Evolutionary conservation across 352 stramenopile genomes (phyloP), one percentile per base, ranked within the genome.

Genomic region (Phytophthora gonapodyides): DNA sequence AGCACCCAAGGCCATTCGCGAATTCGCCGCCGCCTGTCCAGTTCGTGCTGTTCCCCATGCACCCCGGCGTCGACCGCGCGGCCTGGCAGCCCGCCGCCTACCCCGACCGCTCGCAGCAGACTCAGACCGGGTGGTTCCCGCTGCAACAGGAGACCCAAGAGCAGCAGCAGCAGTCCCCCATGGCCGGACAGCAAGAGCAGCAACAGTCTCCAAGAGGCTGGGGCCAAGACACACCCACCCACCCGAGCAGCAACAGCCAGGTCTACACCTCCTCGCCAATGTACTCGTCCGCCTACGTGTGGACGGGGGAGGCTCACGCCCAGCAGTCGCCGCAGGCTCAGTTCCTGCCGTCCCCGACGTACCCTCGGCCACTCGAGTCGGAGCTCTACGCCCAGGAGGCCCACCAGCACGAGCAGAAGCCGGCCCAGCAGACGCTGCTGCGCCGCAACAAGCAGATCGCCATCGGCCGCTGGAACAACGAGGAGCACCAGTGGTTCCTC

Each of bases 401-500:
- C 9, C 42, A 42, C 13, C 30, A 27, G n/a, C 34, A 58, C 16
- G 35, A 61, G 8, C 35, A 45, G 13, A 56, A 61, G 46, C 7
- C 64, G 10, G 36, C 49, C 2, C 7, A 8, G 13, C 62, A 63
- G 27, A 60, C 48, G 4, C 33, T 59, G 19, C 50, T 61, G 2
- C 76, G 75, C 24, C 66, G 66, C 34, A 76, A 75, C 37, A 78
- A 80, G 43, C 80, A 88, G 66, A 86, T 86, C 56, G 72, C 80
- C 24, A 82, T 91, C 55, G 85, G 85, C 8, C 83, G 85, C 38
- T 94, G 85, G 85, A 90, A 82, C 36, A 75, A 53, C 15, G 80
- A 89, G 10, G 85, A 94, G 60, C 85, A 94, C 58, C 71, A 82
- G 16, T 77, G 76, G 45, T 94, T 94, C 53, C 67, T 94, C 40